phyloP scores from a whole-genome alignment of 306 rosid genomes.

The Castanospermum australe region DNA sequence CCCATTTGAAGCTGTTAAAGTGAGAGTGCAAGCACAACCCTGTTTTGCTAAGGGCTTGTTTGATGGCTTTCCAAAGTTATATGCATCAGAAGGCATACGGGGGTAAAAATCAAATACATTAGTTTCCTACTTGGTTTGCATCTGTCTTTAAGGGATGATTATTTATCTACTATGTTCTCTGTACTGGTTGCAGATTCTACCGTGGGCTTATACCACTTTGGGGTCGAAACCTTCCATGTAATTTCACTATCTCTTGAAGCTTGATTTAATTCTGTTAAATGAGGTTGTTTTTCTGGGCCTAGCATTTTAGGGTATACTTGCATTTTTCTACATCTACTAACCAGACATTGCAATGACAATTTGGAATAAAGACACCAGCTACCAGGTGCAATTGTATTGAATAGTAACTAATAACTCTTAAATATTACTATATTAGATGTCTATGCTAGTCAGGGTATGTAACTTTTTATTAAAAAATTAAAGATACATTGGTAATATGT shows the following conservation, averaged over 20 bases:
- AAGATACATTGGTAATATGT: background rate
- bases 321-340: background rate
- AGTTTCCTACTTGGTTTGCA: slow-evolving; percentile 10
- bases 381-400: background rate
- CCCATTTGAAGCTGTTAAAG: slow-evolving; percentile 65
- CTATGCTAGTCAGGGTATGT: background rate
- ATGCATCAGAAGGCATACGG: slow-evolving; percentile 54
- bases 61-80: slow-evolving; percentile 61
- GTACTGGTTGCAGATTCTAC: slow-evolving; percentile 54
- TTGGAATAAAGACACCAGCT: background rate
- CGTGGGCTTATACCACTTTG: slow-evolving; percentile 59
- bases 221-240: slow-evolving; percentile 40
- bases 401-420: background rate
- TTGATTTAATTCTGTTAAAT: background rate
- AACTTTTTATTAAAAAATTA: too few relatives aligned
- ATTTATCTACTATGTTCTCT: slow-evolving; percentile 20
- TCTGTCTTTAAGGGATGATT: slow-evolving; percentile 23
- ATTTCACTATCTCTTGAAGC: background rate
- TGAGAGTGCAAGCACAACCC: slow-evolving; percentile 60
- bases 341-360: background rate
- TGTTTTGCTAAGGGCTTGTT: slow-evolving; percentile 46
- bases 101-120: slow-evolving; percentile 32
- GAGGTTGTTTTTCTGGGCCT: background rate
- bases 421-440: too few relatives aligned
- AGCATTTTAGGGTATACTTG: background rate